Conservation (phyloP, 148 eudicot species). For the Suaeda aralocaspica region DNA sequence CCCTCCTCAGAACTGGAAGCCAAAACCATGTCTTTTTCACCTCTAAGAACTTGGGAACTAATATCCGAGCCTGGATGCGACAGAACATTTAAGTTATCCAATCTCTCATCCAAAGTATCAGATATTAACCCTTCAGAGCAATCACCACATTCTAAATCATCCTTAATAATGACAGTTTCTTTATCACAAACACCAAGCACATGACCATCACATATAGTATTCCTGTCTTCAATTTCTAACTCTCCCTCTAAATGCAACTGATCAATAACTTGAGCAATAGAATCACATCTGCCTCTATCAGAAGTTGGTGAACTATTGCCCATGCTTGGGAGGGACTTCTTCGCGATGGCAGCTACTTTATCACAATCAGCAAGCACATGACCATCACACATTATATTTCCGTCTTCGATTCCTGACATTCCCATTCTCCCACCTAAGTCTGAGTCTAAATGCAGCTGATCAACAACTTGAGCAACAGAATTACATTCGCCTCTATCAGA, state of each 20-base stretch:
- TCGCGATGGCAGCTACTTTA: not conserved
- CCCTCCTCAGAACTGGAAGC: not conserved
- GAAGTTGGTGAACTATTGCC: not conserved
- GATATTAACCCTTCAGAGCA: conserved; percentile 4
- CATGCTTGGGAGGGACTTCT: not conserved
- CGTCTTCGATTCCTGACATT: not conserved
- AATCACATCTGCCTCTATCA: not conserved
- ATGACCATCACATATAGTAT: not conserved
- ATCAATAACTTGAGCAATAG: not conserved
- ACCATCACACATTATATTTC: not conserved
- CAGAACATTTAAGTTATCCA: conserved; percentile 17
- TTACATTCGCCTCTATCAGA: not conserved
- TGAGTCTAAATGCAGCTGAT: conserved; percentile 10
- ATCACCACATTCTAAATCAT: conserved; percentile 12
- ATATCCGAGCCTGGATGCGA: conserved; percentile 22
- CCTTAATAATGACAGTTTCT: not conserved
- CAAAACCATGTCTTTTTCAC: not conserved
- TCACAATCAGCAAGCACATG: not conserved
- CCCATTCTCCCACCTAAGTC: conserved; percentile 13
- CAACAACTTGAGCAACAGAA: not conserved
- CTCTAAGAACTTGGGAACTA: conserved; percentile 1
- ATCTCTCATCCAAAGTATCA: conserved; percentile 11
- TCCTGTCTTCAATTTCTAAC: not conserved
- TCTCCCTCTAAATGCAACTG: conserved; percentile 7
- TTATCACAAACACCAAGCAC: not conserved